Evolutionary conservation across 306 rosid genomes (phyloP), one percentile per base, ranked within the genome.

Genomic region (Quercus glauca): DNA sequence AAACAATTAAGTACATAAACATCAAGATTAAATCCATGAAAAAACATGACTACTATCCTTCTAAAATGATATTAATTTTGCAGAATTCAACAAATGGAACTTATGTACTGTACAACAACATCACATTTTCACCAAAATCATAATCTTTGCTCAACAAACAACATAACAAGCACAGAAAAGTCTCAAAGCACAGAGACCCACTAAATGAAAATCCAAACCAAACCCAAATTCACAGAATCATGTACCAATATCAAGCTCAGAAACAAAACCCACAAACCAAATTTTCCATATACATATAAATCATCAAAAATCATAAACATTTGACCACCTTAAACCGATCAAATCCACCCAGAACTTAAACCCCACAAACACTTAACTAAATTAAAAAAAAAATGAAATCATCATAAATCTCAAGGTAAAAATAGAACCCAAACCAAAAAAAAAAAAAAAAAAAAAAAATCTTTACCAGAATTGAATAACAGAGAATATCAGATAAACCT

Each of bases 391-490:
- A 37, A 78, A 61, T 19, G 26, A 77, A 55, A 60, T 45, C 17
- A 57, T 35, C 65, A 31, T 65, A 20, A 57, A 57, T 71, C 53
- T 26, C 64, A 80, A 52, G 61, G 13, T 49, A 12, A 69, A 70
- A 60, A 58, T 28, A 60, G 76, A 81, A 69, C 81, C 75, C 78
- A 15, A 4, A 76, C 69, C 69, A 68, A 56, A 53, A 21, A 72
- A 59, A 14, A 56, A 53, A 20, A 25, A 25, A 14, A 53, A 45
- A 75, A 37, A 65, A 55, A 29, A 82, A 79, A 74, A 51, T 73
- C 13, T 18, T 35, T 21, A 86, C 81, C 89, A 56, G 86, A 78
- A 78, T 82, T 70, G 79, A 77, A 37, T 79, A 77, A 61, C 31
- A 25, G 71, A 74, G 73, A 71, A 55, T 71, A 55, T 41, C n/a